Base-by-base conservation (phyloP, 306 rosid species). In the Vicia villosa region DNA sequence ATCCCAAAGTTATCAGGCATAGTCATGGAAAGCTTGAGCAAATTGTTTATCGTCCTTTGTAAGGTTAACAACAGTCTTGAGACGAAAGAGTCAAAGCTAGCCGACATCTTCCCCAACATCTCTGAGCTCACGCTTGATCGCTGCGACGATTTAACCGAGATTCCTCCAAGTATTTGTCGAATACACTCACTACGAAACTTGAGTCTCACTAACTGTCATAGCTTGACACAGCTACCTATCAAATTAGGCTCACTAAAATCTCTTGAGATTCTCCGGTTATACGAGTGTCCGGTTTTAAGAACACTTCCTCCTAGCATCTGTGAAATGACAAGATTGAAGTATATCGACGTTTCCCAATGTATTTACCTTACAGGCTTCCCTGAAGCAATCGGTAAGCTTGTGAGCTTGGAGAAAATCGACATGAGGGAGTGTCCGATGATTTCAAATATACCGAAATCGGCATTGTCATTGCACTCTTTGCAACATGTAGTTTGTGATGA, bases 121-220 rank as follows among this genome's bases (percentile, higher is more conserved):
- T 49, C 70, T 3, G 97, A 90, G 65, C 87, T 94, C 75, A 84
- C 93, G 16, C 87, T 94, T 15, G 89, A 94, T 79, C 88, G 88
- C 45, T 94, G 98, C 54, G 88, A 81, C 1, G 97, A 90, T 79
- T 73, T 90, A 47, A 69, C 65, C 2, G 75, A 73, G 66, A 69
- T 94, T 7, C 88, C 98, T 47, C 63, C 90, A 52, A 87, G 95
- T 84, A 76, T 94, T 46, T 86, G 96, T 22, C 63, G 43, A 24
- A 84, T 90, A 76, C 69, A 26, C 14, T 70, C 68, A 37, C 95
- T 94, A 36, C 55, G 82, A 67, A 79, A 65, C 65, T 78, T 94
- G 62, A 86, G 95, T 69, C 68, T 90, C 67, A 94, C 98, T 58
- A 91, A 94, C 78, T 94, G 98, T 61, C 97, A 90, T 79, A 63